A percentile compares a stretch with the other conserved stretches of the same genome.
Conservation (phyloP, 306 rosid genomes). For the Oemleria cerasiformis region DNA sequence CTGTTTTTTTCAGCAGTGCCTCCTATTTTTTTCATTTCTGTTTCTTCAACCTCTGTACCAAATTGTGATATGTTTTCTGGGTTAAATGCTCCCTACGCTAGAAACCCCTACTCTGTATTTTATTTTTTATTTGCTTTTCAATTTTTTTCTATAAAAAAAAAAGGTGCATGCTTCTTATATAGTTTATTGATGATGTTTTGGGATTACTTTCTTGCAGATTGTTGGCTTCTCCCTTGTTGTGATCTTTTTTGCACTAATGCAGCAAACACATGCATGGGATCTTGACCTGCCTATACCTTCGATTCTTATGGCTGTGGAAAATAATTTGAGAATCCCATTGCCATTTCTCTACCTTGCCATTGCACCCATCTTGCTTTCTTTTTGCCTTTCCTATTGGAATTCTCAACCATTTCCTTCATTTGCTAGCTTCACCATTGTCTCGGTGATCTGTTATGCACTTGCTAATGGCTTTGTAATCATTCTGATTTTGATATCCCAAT, state of each 20-base stretch:
- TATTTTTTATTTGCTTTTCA: neutral
- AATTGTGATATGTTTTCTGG: neutral
- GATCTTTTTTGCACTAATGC: conserved; percentile 80
- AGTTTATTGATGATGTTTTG: conserved; percentile 27
- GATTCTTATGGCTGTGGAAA: conserved; percentile 67
- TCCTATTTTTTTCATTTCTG: conserved; percentile 13
- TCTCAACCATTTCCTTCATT: conserved; percentile 75
- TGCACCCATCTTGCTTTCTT: conserved; percentile 65
- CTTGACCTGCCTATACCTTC: conserved; percentile 72
- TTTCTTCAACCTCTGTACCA: no score
- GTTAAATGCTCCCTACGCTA: neutral
- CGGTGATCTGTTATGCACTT: conserved; percentile 69
- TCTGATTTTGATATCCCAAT: conserved; percentile 68
- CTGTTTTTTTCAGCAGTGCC: conserved; percentile 18
- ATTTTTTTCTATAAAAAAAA: neutral
- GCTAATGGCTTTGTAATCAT: conserved; percentile 73
- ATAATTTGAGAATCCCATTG: conserved; percentile 67
- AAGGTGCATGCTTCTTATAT: conserved; percentile 18
- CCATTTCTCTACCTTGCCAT: conserved; percentile 60
- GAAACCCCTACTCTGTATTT: neutral
- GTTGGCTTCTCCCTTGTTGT: conserved; percentile 76
- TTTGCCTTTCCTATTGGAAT: conserved; percentile 47
- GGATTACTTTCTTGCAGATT: conserved; percentile 62
- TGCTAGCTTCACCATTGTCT: conserved; percentile 62
- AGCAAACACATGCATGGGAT: conserved; percentile 87